Conservation (phyloP, 495 filamentous ascomycete species). For the Lichenothelia convexa region DNA sequence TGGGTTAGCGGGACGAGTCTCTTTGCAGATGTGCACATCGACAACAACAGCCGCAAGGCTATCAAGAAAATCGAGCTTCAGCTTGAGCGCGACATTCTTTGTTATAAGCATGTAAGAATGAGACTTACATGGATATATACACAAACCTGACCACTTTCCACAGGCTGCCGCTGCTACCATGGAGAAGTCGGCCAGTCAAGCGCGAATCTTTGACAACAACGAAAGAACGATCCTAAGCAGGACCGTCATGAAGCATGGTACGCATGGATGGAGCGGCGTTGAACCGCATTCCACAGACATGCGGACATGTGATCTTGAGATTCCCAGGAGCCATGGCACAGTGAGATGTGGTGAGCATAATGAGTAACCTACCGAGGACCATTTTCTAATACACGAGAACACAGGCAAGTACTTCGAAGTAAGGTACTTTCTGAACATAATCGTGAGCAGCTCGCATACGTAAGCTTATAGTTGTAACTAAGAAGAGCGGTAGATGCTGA, state of each 20-base stretch:
- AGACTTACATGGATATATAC: not conserved
- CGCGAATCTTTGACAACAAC: slow-evolving; percentile 32
- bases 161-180: slow-evolving; percentile 30
- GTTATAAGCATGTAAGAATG: slow-evolving; percentile 28
- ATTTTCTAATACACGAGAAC: not conserved
- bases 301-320: slow-evolving; percentile 31
- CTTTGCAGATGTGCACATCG: slow-evolving; percentile 34
- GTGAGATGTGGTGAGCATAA: slow-evolving; percentile 23
- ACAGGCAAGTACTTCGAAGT: slow-evolving; percentile 31
- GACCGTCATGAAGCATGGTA: slow-evolving; percentile 21
- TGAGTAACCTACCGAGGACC: slow-evolving; percentile 6
- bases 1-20: slow-evolving; percentile 38
- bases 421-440: slow-evolving; percentile 33
- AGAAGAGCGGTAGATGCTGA: slow-evolving; percentile 2
- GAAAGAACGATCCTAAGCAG: slow-evolving; percentile 27
- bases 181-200: slow-evolving; percentile 28
- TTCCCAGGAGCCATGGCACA: slow-evolving; percentile 32
- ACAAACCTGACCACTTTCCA: slow-evolving; percentile 3
- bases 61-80: slow-evolving; percentile 32
- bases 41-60: slow-evolving; percentile 28
- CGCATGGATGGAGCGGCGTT: slow-evolving; percentile 27
- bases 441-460: slow-evolving; percentile 25
- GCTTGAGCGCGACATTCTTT: slow-evolving; percentile 25
- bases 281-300: slow-evolving; percentile 27
- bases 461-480: slow-evolving; percentile 12